Evolutionary conservation across 2,329 filamentous ascomycete genomes (phyloP).

Genomic region (Davidsoniella australis): DNA sequence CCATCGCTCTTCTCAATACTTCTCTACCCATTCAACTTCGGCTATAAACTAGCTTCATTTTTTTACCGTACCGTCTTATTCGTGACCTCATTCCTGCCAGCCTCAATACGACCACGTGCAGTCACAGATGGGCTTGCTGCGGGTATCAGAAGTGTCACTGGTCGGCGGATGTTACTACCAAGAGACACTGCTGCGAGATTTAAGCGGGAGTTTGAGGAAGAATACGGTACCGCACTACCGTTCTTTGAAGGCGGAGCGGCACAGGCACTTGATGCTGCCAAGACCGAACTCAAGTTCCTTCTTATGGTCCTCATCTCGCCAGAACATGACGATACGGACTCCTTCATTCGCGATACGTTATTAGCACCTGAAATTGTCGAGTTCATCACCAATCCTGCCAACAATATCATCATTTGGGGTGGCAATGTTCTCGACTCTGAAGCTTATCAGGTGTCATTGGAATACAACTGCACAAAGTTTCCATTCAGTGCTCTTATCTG

Average conservation of each 20-base stretch:
- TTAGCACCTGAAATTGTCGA: constrained; percentile 55
- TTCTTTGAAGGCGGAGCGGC: constrained; percentile 85
- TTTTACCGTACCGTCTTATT: constrained; percentile 58
- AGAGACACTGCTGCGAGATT: constrained; percentile 79
- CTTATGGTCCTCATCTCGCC: constrained; percentile 78
- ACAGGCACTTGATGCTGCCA: constrained; percentile 75
- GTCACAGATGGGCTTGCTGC: constrained; percentile 35
- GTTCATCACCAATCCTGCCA: constrained; percentile 57
- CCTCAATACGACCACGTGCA: constrained; percentile 37
- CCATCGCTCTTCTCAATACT: constrained; percentile 49
- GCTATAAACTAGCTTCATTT: constrained; percentile 54
- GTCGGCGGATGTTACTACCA: constrained; percentile 61
- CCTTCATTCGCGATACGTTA: constrained; percentile 69
- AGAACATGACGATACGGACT: constrained; percentile 80
- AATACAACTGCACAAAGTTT: constrained; percentile 79
- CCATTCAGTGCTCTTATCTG: constrained; percentile 78
- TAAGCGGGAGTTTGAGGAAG: constrained; percentile 85
- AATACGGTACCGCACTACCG: constrained; percentile 58
- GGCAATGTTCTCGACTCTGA: constrained; percentile 87
- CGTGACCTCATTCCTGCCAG: constrained; percentile 65
- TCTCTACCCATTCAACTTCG: constrained; percentile 51
- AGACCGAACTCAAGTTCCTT: constrained; percentile 80
- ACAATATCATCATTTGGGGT: constrained; percentile 78
- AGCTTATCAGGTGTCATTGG: constrained; percentile 80
- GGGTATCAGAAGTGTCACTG: constrained; percentile 43